Conservation (phyloP, 495 filamentous ascomycete genomes). For the Aspergillus coremiiformis region DNA sequence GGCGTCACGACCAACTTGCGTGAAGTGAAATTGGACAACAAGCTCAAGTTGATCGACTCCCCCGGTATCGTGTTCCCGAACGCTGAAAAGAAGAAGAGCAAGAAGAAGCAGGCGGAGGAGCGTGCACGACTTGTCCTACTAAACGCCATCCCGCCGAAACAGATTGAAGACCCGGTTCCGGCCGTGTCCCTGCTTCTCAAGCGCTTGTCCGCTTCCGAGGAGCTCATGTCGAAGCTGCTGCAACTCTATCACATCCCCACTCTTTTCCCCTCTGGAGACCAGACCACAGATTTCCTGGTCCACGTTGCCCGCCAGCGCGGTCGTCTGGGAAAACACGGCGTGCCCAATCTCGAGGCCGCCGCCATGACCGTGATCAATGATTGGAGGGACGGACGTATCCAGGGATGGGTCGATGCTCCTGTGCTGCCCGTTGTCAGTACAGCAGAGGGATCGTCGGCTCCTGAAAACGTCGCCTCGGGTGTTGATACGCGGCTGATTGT, state of each 20-base stretch:
- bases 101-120: slow-evolving; percentile 51
- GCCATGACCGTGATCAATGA: slow-evolving; percentile 90
- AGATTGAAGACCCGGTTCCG: slow-evolving; percentile 84
- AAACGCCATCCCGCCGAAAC: slow-evolving; percentile 86
- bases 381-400: slow-evolving; percentile 91
- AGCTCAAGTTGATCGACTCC: slow-evolving; percentile 88
- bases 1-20: slow-evolving; percentile 86
- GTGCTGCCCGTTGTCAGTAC: slow-evolving; percentile 46
- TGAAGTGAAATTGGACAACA: slow-evolving; percentile 89
- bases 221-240: slow-evolving; percentile 66
- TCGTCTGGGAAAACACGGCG: slow-evolving; percentile 77
- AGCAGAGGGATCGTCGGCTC: slow-evolving; percentile 21
- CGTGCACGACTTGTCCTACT: slow-evolving; percentile 81
- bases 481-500: slow-evolving; percentile 80
- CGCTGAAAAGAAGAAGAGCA: slow-evolving; percentile 39
- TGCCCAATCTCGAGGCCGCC: slow-evolving; percentile 81
- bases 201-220: slow-evolving; percentile 63
- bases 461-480: slow-evolving; percentile 22
- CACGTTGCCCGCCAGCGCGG: slow-evolving; percentile 92
- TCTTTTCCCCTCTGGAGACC: slow-evolving; percentile 63
- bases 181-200: slow-evolving; percentile 75
- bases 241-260: slow-evolving; percentile 75
- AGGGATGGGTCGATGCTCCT: slow-evolving; percentile 83
- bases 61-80: slow-evolving; percentile 92
- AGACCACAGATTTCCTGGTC: slow-evolving; percentile 86